Conservation (phyloP, 495 filamentous ascomycete species). For the Aspergillus wentii region DNA sequence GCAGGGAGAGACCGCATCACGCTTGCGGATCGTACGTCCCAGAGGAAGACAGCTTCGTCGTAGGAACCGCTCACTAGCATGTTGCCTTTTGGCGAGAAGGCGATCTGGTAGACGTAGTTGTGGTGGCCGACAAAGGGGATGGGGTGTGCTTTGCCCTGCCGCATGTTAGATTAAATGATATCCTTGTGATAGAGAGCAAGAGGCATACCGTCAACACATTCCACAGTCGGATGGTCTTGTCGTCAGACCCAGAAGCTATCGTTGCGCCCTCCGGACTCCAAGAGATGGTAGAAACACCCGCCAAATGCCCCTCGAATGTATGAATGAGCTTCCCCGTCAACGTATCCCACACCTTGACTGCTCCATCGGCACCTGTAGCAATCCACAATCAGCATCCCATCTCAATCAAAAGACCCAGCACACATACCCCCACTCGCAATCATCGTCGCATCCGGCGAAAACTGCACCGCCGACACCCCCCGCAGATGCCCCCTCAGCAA, state of each 20-base stretch:
- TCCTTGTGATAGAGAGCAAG: no score
- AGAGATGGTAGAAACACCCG: constrained; percentile 82
- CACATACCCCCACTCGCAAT: constrained; percentile 78
- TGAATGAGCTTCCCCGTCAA: constrained; percentile 70
- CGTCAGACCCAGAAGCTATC: constrained; percentile 87
- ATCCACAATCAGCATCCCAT: background rate
- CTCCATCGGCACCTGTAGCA: constrained; percentile 69
- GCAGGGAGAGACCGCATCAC: constrained; percentile 88
- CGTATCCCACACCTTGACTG: constrained; percentile 87
- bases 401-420: background rate
- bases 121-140: constrained; percentile 78
- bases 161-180: no score
- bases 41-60: constrained; percentile 94
- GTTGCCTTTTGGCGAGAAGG: constrained; percentile 94
- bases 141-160: constrained; percentile 55
- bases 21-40: constrained; percentile 83
- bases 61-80: constrained; percentile 92
- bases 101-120: constrained; percentile 89
- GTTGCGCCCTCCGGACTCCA: constrained; percentile 86
- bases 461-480: constrained; percentile 79
- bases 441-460: constrained; percentile 84
- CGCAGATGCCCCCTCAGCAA: constrained; percentile 69
- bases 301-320: constrained; percentile 89
- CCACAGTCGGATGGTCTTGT: constrained; percentile 94
- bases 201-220: constrained; percentile 67